Evolutionary conservation across 345 rosid genomes (phyloP), one percentile per base, ranked within the genome.

Genomic region (Luvunga scandens): DNA sequence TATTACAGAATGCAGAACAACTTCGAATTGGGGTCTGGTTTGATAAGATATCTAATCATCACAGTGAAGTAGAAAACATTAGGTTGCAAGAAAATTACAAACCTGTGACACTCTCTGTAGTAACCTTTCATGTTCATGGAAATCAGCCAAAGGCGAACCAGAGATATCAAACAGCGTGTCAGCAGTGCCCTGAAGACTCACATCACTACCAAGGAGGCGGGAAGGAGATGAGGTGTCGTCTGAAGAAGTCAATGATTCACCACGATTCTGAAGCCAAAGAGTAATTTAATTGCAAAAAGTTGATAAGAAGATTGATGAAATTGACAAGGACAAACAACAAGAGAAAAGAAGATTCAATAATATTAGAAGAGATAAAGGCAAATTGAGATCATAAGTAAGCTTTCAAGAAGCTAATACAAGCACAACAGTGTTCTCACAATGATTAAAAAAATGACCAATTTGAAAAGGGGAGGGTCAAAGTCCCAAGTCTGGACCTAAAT

Each of bases 111-210:
- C 81, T 74, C 86, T 87, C 42, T 91, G 90, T 73, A 83, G 88
- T 75, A 86, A 78, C 83, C 94, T 90, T 88, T 96, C 98, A 71
- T 69, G 80, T 63, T 80, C 73, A 79, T 96, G 99, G 85, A 94
- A 96, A 89, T 83, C 89, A 72, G 90, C 86, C 85, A 94, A 69
- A 69, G 98, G 98, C 55, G 97, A 90, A 80, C 84, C 73, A 55
- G 84, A 86, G 24, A 86, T 77, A 81, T 92, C 91, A 39, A 88
- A 86, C 69, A 87, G 85, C 75, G 82, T 78, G 76, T 79, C 86
- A 60, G 76, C 78, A 33, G 76, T 72, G 53, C 83, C 90, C 72
- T 78, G 87, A 78, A 86, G 79, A 85, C 84, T 89, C 71, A 89
- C 83, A 77, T 90, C 89, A 65, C 91, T 83, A 78, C 85, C 90